Percentiles rank a stretch among this genome's conserved stretches.
phyloP scores from a whole-genome alignment of 768 basidiomycete species.

The Lyophyllum decastes region DNA sequence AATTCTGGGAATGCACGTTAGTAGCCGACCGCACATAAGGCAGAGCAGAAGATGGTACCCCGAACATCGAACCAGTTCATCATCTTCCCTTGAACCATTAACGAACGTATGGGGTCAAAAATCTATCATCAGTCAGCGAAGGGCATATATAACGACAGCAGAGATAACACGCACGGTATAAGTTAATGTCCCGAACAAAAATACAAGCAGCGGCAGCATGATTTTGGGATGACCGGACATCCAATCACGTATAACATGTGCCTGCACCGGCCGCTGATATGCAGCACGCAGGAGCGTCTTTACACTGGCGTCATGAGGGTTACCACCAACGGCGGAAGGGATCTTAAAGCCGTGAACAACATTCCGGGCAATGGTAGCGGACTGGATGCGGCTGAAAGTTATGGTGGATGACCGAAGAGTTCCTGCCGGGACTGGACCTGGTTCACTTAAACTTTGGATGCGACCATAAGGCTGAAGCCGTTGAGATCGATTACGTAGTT shows the following conservation, averaged over 20 bases:
- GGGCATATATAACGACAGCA: not conserved
- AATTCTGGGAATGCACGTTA: conserved; percentile 49
- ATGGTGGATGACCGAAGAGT: conserved; percentile 66
- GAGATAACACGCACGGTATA: conserved; percentile 64
- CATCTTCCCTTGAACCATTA: conserved; percentile 83
- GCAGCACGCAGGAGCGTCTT: conserved; percentile 50
- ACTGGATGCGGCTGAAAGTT: conserved; percentile 59
- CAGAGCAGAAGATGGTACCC: conserved; percentile 40
- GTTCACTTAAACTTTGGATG: conserved; percentile 65
- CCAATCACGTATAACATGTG: conserved; percentile 75
- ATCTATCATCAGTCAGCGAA: conserved; percentile 49
- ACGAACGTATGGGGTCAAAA: conserved; percentile 87
- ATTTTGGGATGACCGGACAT: conserved; percentile 85
- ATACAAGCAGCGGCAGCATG: conserved; percentile 76
- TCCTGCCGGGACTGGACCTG: conserved; percentile 64
- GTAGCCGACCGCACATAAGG: not conserved
- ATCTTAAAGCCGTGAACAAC: conserved; percentile 64
- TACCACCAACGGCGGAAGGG: conserved; percentile 18
- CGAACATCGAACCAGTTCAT: conserved; percentile 82
- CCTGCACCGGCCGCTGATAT: conserved; percentile 67
- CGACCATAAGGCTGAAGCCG: conserved; percentile 73
- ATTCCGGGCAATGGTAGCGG: conserved; percentile 84
- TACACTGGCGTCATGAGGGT: conserved; percentile 17
- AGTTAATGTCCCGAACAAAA: conserved; percentile 86
- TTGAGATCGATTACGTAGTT: conserved; percentile 2